Evolutionary conservation across 352 stramenopile species (phyloP).

Genomic region (Phytopythium boreale): DNA sequence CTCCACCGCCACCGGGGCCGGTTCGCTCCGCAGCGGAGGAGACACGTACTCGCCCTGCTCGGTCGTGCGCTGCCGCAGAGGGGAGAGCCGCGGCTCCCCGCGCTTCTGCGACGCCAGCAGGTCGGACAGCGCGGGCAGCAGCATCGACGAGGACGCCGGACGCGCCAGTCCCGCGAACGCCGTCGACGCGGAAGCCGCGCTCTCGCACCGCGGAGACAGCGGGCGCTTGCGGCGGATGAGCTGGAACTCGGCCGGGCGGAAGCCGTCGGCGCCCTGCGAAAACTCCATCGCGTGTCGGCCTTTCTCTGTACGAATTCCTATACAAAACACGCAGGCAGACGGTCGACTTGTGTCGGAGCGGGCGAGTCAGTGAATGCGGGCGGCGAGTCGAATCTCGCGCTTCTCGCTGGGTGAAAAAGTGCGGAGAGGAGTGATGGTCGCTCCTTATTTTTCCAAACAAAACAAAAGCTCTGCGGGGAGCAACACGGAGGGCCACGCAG

Average conservation of each 20-base stretch:
- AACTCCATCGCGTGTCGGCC: conserved; percentile 13
- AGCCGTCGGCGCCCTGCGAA: not conserved
- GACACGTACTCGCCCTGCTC: conserved; percentile 9
- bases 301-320: not conserved
- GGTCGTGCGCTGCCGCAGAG: conserved; percentile 13
- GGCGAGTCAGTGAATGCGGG: conserved; percentile 32
- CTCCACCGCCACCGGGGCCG: not conserved
- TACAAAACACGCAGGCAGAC: not conserved
- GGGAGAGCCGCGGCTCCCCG: conserved; percentile 14
- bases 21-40: conserved; percentile 1
- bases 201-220: conserved; percentile 20
- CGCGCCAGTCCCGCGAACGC: not conserved
- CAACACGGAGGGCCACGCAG: not conserved
- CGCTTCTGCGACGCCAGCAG: conserved; percentile 34
- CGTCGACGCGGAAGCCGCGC: not conserved
- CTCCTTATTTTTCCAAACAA: not conserved
- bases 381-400: not conserved
- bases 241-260: conserved; percentile 17
- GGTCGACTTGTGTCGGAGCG: not conserved
- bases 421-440: conserved; percentile 5
- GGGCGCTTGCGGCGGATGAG: conserved; percentile 46
- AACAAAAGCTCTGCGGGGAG: not conserved
- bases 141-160: conserved; percentile 10
- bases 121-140: conserved; percentile 38
- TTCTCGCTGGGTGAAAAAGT: not conserved